Evolutionary conservation across 2,329 filamentous ascomycete species (phyloP).

Genomic region (Neocatenulostroma microsporum): DNA sequence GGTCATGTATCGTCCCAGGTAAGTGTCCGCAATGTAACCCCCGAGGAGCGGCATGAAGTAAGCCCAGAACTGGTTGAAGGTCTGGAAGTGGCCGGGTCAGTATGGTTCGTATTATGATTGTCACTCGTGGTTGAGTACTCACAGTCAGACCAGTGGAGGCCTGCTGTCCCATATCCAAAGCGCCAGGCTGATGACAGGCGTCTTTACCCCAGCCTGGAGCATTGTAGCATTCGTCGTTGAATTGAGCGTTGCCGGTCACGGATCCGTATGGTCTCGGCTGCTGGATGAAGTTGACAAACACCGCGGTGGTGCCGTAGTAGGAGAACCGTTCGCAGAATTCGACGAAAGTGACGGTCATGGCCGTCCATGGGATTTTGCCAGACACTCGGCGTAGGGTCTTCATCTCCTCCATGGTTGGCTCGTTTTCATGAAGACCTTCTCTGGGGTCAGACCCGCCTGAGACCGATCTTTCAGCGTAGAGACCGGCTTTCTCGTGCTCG

Average conservation of each 20-base stretch:
- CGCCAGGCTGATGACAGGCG: slow-evolving; percentile 30
- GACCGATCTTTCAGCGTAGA: too few species aligned
- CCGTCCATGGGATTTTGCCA: slow-evolving; percentile 39
- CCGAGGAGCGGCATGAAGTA: slow-evolving; percentile 40
- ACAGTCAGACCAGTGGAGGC: slow-evolving; percentile 36
- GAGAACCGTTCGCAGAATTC: slow-evolving; percentile 44
- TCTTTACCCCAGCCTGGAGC: slow-evolving; percentile 24
- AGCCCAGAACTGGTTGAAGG: slow-evolving; percentile 44
- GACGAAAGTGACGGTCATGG: slow-evolving; percentile 41
- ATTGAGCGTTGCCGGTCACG: slow-evolving; percentile 20
- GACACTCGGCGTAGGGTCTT: slow-evolving; percentile 38
- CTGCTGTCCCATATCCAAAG: slow-evolving; percentile 35
- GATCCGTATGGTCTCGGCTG: slow-evolving; percentile 25
- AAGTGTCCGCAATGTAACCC: slow-evolving; percentile 56
- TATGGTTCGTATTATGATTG: too few species aligned
- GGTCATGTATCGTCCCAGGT: slow-evolving; percentile 60
- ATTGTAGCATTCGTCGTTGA: slow-evolving; percentile 18
- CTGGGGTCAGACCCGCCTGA: too few species aligned
- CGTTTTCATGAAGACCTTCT: too few species aligned
- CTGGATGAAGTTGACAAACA: slow-evolving; percentile 44
- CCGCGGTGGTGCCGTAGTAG: slow-evolving; percentile 37
- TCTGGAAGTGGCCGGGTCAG: too few species aligned
- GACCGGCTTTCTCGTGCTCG: too few species aligned
- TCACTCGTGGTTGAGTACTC: neutral
- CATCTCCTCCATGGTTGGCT: slow-evolving; percentile 39